Evolutionary conservation across 2,329 filamentous ascomycete genomes (phyloP), one percentile per base, ranked within the genome.

Genomic region (Calonectria pteridis): DNA sequence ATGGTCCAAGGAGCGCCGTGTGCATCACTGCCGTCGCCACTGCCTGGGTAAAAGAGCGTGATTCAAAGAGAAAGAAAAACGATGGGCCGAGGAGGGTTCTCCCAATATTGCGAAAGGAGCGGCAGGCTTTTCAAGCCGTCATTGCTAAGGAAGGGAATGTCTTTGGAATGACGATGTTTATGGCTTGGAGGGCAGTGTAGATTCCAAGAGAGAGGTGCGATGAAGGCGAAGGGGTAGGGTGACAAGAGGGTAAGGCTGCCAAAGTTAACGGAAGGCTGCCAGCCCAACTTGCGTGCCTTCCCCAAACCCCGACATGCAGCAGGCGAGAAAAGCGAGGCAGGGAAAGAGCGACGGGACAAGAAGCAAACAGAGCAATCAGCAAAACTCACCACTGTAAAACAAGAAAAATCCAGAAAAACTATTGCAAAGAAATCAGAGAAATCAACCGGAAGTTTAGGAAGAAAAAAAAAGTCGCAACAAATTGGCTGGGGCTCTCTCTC

Each of bases 71-170:
- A 71, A 50, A 72, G 29, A 43, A 55, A 51, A 28, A 70, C 40
- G 31, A 51, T 49, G 67, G 55, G 55, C 33, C 72, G 28, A 58
- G 58, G 69, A 64, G 53, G 64, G 51, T 49, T 65, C 69, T 69
- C 63, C 58, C 59, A 62, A 72, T 49, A 67, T 37, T 58, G 49
- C 55, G 71, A 73, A 74, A 72, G 68, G 74, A 77, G 69, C 69
- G 74, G 70, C 50, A 62, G 71, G 53, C 50, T 28, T 68, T 67
- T 79, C 67, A 73, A 67, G 67, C 43, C 46, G 40, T 73, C 73
- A 62, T 63, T 76, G 73, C 74, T 72, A 64, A 63, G 53, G 58
- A 64, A 69, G 33, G 49, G 69, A 63, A 58, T 26, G 53, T 67
- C 29, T 33, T 59, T 58, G 9, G 53, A 29, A 40, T 69, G 69